Conservation (phyloP, 306 rosid genomes). For the Senna tora region DNA sequence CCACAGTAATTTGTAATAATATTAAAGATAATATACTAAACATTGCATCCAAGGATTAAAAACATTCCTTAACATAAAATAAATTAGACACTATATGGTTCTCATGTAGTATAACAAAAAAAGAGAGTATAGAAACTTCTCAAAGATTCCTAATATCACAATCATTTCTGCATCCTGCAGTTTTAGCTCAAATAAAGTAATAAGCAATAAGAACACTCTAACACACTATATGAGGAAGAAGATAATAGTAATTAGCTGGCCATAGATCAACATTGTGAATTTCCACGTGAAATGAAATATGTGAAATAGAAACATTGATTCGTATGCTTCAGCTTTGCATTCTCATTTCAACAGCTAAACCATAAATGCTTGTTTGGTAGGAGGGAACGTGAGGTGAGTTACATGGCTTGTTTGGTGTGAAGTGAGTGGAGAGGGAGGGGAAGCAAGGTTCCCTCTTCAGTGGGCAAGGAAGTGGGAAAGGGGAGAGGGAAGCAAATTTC, state of each 20-base stretch:
- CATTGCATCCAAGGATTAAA: background rate
- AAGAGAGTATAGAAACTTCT: background rate
- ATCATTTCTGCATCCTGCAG: background rate
- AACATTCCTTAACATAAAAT: background rate
- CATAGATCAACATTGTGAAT: conserved; percentile 4
- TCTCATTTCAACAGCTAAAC: conserved; percentile 17
- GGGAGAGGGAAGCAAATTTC: too few species aligned
- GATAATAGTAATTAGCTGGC: conserved; percentile 8
- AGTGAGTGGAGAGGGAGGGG: too few species aligned
- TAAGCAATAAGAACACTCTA: conserved; percentile 23
- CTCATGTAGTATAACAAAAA: background rate
- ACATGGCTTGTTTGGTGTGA: too few species aligned
- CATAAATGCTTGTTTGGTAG: too few species aligned
- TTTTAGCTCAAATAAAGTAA: conserved; percentile 2
- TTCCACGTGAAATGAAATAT: conserved; percentile 19
- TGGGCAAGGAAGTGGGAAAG: too few species aligned
- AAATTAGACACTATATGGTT: background rate
- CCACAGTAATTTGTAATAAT: background rate
- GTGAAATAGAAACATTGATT: conserved; percentile 4
- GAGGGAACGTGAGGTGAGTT: too few species aligned
- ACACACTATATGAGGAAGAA: conserved; percentile 13
- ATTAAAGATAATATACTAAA: background rate
- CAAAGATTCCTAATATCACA: conserved; percentile 1
- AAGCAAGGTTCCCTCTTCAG: too few species aligned
- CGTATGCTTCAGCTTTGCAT: conserved; percentile 22